These are phyloP conservation scores for Aspergillus unguis DNA, from an alignment of 2,329 filamentous ascomycete species.

Conservation along the genomic window DNA sequence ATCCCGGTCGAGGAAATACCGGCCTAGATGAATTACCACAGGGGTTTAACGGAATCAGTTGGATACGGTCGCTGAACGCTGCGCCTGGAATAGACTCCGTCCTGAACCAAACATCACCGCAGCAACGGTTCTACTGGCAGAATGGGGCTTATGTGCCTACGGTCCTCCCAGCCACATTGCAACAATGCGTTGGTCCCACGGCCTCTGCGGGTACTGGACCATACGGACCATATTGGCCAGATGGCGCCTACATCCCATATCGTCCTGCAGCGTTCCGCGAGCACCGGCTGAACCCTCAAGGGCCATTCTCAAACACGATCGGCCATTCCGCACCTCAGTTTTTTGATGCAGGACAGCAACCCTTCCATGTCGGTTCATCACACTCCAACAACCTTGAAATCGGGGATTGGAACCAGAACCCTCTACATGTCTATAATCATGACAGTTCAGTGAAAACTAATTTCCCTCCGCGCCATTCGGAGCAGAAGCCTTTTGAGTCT, in stretches of 20 bases:
- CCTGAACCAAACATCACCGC: constrained; percentile 54
- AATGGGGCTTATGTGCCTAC: constrained; percentile 55
- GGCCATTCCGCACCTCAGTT: constrained; percentile 23
- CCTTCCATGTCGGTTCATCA: constrained; percentile 27
- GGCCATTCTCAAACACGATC: constrained; percentile 22
- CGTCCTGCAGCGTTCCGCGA: constrained; percentile 57
- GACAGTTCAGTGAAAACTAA: constrained; percentile 33
- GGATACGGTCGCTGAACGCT: constrained; percentile 44
- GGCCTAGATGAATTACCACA: constrained; percentile 30
- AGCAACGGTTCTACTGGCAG: constrained; percentile 42
- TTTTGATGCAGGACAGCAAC: constrained; percentile 29
- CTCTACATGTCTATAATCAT: constrained; percentile 25
- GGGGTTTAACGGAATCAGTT: constrained; percentile 36
- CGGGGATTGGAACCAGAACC: constrained; percentile 32
- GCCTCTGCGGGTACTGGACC: constrained; percentile 56
- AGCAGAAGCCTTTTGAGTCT: constrained; percentile 29
- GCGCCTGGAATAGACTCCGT: constrained; percentile 59
- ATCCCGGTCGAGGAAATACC: constrained; percentile 26
- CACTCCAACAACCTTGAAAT: constrained; percentile 27
- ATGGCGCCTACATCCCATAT: constrained; percentile 61
- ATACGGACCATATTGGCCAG: constrained; percentile 62
- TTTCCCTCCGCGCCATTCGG: constrained; percentile 38
- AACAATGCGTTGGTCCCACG: constrained; percentile 57
- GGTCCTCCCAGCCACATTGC: constrained; percentile 57
- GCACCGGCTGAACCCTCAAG: constrained; percentile 42